phyloP scores from a whole-genome alignment of 495 filamentous ascomycete genomes.

The Penicillium silybi region DNA sequence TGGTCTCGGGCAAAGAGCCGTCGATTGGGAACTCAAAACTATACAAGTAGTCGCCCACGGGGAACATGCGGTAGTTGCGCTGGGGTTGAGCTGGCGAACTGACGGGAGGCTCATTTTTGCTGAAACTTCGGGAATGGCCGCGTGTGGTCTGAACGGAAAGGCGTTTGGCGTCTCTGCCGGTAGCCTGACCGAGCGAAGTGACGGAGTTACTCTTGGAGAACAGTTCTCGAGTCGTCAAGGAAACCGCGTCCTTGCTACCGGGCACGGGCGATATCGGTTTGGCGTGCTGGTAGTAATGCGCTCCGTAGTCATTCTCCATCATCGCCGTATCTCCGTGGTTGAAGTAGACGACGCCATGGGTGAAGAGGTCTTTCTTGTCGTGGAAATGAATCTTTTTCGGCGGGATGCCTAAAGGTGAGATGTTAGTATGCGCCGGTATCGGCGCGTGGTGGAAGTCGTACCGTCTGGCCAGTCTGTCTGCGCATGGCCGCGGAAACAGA shows the following conservation, averaged over 20 bases:
- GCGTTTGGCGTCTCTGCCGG: slow-evolving; percentile 51
- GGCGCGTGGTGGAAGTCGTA: slow-evolving; percentile 24
- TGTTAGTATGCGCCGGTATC: slow-evolving; percentile 9
- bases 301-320: slow-evolving; percentile 60
- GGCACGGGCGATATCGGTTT: slow-evolving; percentile 41
- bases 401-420: slow-evolving; percentile 63
- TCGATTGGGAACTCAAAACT: slow-evolving; percentile 94
- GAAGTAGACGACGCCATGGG: slow-evolving; percentile 46
- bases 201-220: slow-evolving; percentile 38
- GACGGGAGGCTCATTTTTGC: slow-evolving; percentile 66
- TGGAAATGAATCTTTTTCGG: slow-evolving; percentile 79
- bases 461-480: slow-evolving; percentile 97
- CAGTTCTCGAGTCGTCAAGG: slow-evolving; percentile 38
- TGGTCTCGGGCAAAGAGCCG: slow-evolving; percentile 86
- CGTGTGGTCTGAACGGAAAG: slow-evolving; percentile 77
- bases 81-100: slow-evolving; percentile 62
- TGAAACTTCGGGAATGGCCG: slow-evolving; percentile 75
- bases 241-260: slow-evolving; percentile 41
- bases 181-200: slow-evolving; percentile 36
- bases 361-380: slow-evolving; percentile 63
- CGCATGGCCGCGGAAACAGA: slow-evolving; percentile 81
- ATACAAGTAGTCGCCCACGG: slow-evolving; percentile 89
- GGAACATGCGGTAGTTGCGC: slow-evolving; percentile 86
- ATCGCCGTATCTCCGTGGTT: slow-evolving; percentile 55
- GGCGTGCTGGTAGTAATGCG: slow-evolving; percentile 43